These are phyloP conservation scores for Steccherinum ochraceum DNA, from an alignment of 768 basidiomycete genomes.

Conservation along the genomic window DNA sequence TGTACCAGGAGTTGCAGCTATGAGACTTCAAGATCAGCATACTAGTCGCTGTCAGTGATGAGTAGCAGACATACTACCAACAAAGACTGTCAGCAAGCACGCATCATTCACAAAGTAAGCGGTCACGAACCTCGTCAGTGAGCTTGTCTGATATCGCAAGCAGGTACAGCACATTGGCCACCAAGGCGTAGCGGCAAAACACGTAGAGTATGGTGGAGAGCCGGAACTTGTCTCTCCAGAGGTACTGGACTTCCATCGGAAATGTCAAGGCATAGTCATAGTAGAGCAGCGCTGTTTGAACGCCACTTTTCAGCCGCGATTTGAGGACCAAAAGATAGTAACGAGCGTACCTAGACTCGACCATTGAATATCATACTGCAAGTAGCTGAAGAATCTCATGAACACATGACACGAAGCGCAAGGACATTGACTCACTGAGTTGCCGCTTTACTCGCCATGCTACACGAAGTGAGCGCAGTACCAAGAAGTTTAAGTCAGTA, in stretches of 20 bases:
- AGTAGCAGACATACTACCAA: too few species aligned
- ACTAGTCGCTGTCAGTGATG: constrained; percentile 3
- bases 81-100: too few species aligned
- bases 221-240: constrained; percentile 24
- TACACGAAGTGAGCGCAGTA: neutral
- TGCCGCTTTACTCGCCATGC: neutral
- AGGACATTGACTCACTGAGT: neutral
- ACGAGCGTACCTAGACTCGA: constrained; percentile 2
- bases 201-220: constrained; percentile 26
- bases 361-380: constrained; percentile 10
- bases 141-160: constrained; percentile 15
- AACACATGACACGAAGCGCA: too few species aligned
- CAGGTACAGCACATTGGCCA: constrained; percentile 27
- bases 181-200: constrained; percentile 29
- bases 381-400: constrained; percentile 1
- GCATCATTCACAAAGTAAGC: too few species aligned
- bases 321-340: too few species aligned
- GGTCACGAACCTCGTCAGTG: constrained; percentile 5
- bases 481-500: neutral
- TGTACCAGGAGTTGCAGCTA: constrained; percentile 25
- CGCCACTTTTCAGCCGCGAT: too few species aligned
- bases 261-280: constrained; percentile 30
- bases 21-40: neutral
- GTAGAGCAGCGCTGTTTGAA: constrained; percentile 19
- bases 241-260: constrained; percentile 24